phyloP scores from a whole-genome alignment of 176 grass and related monocot species.

The Bolboschoenus planiculmis region DNA sequence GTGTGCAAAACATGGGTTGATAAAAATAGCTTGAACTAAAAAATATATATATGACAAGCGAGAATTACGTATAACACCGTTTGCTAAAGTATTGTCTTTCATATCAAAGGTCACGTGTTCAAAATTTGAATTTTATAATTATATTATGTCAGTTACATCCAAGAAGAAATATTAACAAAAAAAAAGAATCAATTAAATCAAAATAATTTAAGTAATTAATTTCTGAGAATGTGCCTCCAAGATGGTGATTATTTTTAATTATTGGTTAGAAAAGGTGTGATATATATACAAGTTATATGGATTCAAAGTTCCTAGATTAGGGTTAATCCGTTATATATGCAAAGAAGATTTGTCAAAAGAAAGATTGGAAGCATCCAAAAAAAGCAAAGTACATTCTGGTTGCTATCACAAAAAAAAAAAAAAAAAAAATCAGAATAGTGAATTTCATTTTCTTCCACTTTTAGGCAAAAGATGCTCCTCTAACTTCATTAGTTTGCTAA shows the following conservation, averaged over 20 bases:
- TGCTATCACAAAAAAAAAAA: no score
- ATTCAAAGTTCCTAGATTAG: not conserved
- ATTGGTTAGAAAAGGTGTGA: not conserved
- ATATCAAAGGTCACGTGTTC: no score
- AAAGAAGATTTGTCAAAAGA: slow-evolving; percentile 16
- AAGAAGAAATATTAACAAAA: no score
- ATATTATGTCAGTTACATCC: no score
- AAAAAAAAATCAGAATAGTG: not conserved
- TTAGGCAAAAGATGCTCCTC: not conserved
- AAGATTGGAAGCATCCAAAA: slow-evolving; percentile 14
- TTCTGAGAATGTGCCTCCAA: not conserved
- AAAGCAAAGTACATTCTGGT: slow-evolving; percentile 17
- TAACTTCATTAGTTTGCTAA: slow-evolving; percentile 19
- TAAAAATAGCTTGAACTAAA: no score
- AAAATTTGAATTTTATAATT: no score
- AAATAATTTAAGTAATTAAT: no score
- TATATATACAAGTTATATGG: not conserved
- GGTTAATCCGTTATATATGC: not conserved
- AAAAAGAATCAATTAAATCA: no score
- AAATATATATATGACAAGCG: no score
- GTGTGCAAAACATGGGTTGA: no score
- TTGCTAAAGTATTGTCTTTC: no score
- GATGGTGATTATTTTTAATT: not conserved
- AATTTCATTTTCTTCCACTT: slow-evolving; percentile 12
- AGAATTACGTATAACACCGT: no score